Conservation (phyloP, 345 rosid genomes). For the Garcia nutans region DNA sequence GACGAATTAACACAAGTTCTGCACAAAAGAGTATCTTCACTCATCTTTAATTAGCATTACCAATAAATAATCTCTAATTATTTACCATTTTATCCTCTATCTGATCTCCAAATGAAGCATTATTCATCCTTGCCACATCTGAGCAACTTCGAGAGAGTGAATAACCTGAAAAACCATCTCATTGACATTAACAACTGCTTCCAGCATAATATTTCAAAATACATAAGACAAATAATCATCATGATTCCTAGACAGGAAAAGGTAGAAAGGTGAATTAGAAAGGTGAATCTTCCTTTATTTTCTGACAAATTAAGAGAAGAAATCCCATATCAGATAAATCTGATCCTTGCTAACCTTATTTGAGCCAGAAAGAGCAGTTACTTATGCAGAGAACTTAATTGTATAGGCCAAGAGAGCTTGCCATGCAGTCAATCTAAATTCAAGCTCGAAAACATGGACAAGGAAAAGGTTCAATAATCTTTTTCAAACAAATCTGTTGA, state of each 20-base stretch:
- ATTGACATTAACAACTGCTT: constrained; percentile 29
- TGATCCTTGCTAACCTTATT: background rate
- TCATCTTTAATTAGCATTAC: constrained; percentile 18
- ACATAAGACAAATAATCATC: background rate
- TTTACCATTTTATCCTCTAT: constrained; percentile 67
- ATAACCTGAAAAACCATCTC: constrained; percentile 35
- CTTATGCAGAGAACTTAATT: background rate
- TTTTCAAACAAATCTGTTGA: background rate
- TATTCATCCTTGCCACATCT: constrained; percentile 52
- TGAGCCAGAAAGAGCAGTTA: background rate
- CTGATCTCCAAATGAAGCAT: constrained; percentile 43
- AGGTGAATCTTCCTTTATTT: background rate
- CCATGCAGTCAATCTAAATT: background rate
- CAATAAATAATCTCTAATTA: constrained; percentile 9
- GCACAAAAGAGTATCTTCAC: constrained; percentile 23
- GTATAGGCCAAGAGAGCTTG: background rate
- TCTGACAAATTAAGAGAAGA: background rate
- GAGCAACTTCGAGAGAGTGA: constrained; percentile 71
- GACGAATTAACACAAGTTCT: constrained; percentile 25
- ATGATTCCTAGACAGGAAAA: background rate
- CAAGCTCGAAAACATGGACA: background rate
- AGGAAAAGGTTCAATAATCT: background rate
- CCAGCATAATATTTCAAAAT: constrained; percentile 15
- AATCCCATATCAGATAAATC: background rate
- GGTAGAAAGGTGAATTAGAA: background rate